Base-by-base conservation (phyloP, 73 alveolate species). In the Breviolum minutum region DNA sequence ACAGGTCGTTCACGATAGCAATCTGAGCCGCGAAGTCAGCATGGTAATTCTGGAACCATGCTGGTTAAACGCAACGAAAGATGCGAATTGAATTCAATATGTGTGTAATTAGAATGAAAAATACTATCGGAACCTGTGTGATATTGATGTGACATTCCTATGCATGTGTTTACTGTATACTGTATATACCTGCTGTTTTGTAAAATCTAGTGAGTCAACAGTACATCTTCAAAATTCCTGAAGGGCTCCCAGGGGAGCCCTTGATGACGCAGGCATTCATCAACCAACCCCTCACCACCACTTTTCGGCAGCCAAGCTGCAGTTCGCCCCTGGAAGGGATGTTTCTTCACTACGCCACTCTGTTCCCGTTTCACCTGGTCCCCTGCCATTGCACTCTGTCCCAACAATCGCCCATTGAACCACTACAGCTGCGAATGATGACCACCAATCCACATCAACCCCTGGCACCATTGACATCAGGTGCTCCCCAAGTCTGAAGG, bases 241-340 rank as follows among this genome's bases (percentile, higher is more conserved):
- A 22, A 68, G 24, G 77, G 17, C 77, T 68, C n/a, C n/a, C 54
- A 40, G 54, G 54, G 54, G n/a, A n/a, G 77, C n/a, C 24, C 77
- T 68, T 14, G 8, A 68, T 2, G 24, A 22, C 77, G 77, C 24
- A 14, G 77, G 8, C 2, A 6, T 2, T 17, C 77, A 17, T 11
- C 11, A 11, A 66, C 74, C 11, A 68, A 68, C 24, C 77, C 77
- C n/a, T 17, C 77, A 2, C 77, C 77, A 68, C 2, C 77, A 22
- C 61, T 9, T 7, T 7, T n/a, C 30, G 6, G 73, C 11, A 19
- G 61, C 97, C 80, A 66, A 29, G 98, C 12, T 17, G 79, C 98
- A 32, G 98, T 92, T 32, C 98, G 71, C 40, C 98, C 98, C 83
- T 92, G 98, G 83, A 92, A 92, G 68, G 98, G 98, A 22, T 92